Conservation (phyloP, 345 rosid species). For the Bruguiera gymnorhiza region DNA sequence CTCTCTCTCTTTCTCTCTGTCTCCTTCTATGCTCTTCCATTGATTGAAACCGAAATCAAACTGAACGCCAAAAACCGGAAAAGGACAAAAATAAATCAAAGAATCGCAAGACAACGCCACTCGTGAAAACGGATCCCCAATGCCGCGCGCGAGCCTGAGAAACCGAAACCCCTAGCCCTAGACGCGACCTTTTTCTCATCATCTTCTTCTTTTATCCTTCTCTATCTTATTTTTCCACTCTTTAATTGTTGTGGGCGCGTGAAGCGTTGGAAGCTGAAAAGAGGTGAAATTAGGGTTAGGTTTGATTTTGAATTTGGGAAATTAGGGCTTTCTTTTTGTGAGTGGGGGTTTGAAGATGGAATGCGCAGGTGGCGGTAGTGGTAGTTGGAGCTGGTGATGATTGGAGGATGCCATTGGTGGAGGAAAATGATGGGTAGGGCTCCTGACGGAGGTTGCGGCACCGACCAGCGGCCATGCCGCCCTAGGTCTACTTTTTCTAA, state of each 20-base stretch:
- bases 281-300: constrained; percentile 42
- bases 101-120: constrained; percentile 20
- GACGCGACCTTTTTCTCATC: constrained; percentile 29
- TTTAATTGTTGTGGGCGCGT: constrained; percentile 21
- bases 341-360: constrained; percentile 41
- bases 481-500: constrained; percentile 36
- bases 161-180: constrained; percentile 81
- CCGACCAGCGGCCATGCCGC: constrained; percentile 60
- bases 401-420: constrained; percentile 64
- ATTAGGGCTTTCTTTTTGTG: constrained; percentile 20
- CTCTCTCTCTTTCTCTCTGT: constrained; percentile 19
- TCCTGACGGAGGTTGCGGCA: constrained; percentile 80
- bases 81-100: neutral
- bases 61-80: neutral
- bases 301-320: neutral
- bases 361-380: constrained; percentile 21
- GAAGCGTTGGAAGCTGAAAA: constrained; percentile 16
- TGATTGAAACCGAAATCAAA: constrained; percentile 28
- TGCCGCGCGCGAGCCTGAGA: constrained; percentile 33
- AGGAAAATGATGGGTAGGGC: constrained; percentile 87
- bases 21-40: neutral
- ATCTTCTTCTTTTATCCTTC: constrained; percentile 2
- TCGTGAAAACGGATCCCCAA: constrained; percentile 47
- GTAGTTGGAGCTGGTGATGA: constrained; percentile 32
- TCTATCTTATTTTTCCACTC: neutral